Evolutionary conservation across 2,329 filamentous ascomycete genomes (phyloP), one percentile per base, ranked within the genome.

Genomic region (Ilyonectria destructans): DNA sequence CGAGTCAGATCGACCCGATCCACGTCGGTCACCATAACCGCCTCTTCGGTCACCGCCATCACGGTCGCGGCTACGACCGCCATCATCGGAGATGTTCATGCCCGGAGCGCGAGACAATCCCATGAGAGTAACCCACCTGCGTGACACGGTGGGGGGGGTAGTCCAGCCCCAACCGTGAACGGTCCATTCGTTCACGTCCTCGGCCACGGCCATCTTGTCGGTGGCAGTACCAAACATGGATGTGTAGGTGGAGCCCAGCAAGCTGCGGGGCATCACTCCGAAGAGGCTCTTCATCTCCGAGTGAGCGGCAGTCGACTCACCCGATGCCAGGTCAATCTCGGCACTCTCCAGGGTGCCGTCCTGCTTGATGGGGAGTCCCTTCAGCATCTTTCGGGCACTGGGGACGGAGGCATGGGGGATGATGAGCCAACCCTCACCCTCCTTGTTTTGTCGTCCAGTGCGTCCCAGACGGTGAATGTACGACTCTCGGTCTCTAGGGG

Each of bases 401-500:
- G 71, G 19, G 7, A 86, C 78, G 73, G 93, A 91, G 15, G 84
- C 76, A 12, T 88, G 80, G 1, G 89, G 83, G 2, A 94, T 70
- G 54, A 96, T 80, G 37, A 95, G 80, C 86, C 89, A 94, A 64
- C 91, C 92, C 76, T 93, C 85, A 51, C 93, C 93, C 72, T 89
- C 85, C 79, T 93, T 93, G 69, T 90, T 89, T 31, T 93, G 93
- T 76, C 94, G 91, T 63, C 87, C 93, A 9, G 93, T 96, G 69
- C 93, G 92, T 59, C 93, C 93, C 48, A 95, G 84, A 66, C 93
- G 90, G 80, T 95, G 93, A 67, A 95, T 92, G 77, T 95, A 95
- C 43, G 90, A 89, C 77, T 94, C 92, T 31, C 90, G 86, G 69
- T 89, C 87, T 5, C 85, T 82, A 2, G 93, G 91, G 5, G 88